Base-by-base conservation (phyloP, 169 alveolate genomes). In the Babesia bigemina region DNA sequence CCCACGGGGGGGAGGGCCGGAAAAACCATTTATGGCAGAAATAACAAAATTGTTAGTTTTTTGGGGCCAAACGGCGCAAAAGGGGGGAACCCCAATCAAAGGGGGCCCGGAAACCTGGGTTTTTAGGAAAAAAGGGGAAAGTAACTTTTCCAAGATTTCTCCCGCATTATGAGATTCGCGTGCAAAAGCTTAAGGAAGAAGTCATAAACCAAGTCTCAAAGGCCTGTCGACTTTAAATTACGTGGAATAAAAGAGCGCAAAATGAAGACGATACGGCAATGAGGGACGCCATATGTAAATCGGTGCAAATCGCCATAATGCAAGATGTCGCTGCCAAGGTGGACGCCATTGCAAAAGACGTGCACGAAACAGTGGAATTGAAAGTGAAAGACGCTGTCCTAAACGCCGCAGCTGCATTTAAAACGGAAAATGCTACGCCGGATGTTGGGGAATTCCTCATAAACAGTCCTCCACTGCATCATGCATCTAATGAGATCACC, bases 101-200 rank as follows among this genome's bases (percentile, higher is more conserved):
- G n/a, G n/a, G n/a, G n/a, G n/a, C n/a, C n/a, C n/a, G n/a, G 55
- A 67, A 55, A 53, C 50, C 52, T 0, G 58, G 59, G 2, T 48
- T 63, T 19, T 49, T 50, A 66, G 57, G 52, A 22, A 75, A 26
- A 69, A 63, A 67, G 50, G 36, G 62, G 62, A 47, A 45, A 19
- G 84, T 42, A 75, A 52, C 16, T 49, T 33, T 62, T 75, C 4
- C 76, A 63, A 13, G 84, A 62, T 21, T 39, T 60, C 50, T 62
- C 26, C 60, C 49, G 75, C 4, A 48, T 62, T 0, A 29, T 65
- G 76, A 67, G 19, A 66, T 33, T 21, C 55, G 76, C 44, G 29
- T 67, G 17, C 76, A 67, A 29, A 65, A n/a, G n/a, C 13, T 65
- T 13, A 42, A 44, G 11, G 50, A 29, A 45, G 49, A 45, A n/a